Evolutionary conservation across 306 rosid genomes (phyloP).

Genomic region (Inga oerstediana): DNA sequence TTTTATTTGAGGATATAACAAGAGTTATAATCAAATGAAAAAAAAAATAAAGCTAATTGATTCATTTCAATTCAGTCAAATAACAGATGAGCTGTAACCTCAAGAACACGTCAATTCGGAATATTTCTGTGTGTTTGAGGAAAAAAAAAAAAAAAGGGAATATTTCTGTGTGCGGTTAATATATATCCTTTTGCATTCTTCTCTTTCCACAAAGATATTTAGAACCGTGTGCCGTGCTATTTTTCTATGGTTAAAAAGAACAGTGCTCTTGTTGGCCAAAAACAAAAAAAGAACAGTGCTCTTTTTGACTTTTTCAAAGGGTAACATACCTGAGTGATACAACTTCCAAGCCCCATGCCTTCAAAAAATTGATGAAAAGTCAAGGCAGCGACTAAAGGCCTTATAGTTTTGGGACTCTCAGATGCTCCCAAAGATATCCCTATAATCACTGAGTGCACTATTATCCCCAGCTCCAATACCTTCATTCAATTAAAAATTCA

Average conservation of each 20-base stretch:
- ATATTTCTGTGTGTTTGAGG: not conserved
- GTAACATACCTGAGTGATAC: slow-evolving; percentile 67
- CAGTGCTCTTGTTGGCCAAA: not conserved
- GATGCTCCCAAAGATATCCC: slow-evolving; percentile 89
- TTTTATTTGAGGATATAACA: no score
- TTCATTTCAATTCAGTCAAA: not conserved
- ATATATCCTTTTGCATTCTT: not conserved
- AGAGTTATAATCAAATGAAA: no score
- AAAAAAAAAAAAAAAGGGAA: not conserved
- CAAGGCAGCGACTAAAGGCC: slow-evolving; percentile 67
- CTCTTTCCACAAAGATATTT: not conserved
- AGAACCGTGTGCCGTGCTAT: not conserved
- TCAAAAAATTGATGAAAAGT: slow-evolving; percentile 89
- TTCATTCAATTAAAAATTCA: not conserved
- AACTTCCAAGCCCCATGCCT: slow-evolving; percentile 92
- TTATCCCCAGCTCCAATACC: slow-evolving; percentile 85
- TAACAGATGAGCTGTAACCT: not conserved
- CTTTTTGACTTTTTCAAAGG: not conserved
- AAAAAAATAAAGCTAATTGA: not conserved
- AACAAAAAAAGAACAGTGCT: not conserved
- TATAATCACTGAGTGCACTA: slow-evolving; percentile 78
- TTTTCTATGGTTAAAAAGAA: not conserved
- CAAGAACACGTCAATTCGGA: not conserved
- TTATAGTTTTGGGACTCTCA: slow-evolving; percentile 61
- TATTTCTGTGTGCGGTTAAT: not conserved